Conservation (phyloP, 306 rosid species). For the Styphnolobium japonicum region DNA sequence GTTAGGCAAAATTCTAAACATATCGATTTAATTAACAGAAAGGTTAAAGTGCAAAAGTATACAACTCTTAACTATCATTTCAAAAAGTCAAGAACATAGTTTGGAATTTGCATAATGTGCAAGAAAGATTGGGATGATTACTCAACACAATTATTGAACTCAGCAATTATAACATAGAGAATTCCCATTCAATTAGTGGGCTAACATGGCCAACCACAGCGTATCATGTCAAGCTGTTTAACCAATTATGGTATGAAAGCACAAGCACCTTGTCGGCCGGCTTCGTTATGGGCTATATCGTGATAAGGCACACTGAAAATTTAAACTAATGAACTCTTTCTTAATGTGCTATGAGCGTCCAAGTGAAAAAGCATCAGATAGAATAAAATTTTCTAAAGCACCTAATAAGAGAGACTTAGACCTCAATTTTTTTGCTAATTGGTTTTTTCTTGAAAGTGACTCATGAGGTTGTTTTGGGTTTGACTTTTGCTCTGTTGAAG, state of each 20-base stretch:
- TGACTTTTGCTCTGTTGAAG: slow-evolving; percentile 19
- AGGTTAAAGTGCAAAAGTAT: neutral
- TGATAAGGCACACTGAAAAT: slow-evolving; percentile 1
- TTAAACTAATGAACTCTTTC: slow-evolving; percentile 1
- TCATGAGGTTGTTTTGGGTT: slow-evolving; percentile 14
- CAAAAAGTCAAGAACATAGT: slow-evolving; percentile 23
- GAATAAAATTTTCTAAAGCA: neutral
- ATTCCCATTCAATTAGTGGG: slow-evolving; percentile 19
- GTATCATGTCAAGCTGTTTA: slow-evolving; percentile 5
- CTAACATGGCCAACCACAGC: slow-evolving; percentile 23
- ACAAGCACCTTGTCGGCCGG: slow-evolving; percentile 39
- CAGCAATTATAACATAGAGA: slow-evolving; percentile 1
- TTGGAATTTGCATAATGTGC: slow-evolving; percentile 20
- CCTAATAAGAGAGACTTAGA: neutral
- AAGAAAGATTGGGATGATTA: slow-evolving; percentile 4
- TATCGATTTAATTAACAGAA: slow-evolving; percentile 18
- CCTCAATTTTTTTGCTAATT: neutral
- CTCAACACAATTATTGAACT: slow-evolving; percentile 5
- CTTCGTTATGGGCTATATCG: slow-evolving; percentile 6
- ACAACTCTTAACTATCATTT: slow-evolving; percentile 22
- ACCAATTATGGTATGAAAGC: neutral
- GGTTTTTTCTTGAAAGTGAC: slow-evolving; percentile 29
- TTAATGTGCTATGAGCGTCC: neutral
- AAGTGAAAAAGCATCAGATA: slow-evolving; percentile 1
- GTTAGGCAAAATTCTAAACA: slow-evolving; percentile 8